Evolutionary conservation across 495 filamentous ascomycete genomes (phyloP).

Genomic region (Hypoxylon lienhwacheense): DNA sequence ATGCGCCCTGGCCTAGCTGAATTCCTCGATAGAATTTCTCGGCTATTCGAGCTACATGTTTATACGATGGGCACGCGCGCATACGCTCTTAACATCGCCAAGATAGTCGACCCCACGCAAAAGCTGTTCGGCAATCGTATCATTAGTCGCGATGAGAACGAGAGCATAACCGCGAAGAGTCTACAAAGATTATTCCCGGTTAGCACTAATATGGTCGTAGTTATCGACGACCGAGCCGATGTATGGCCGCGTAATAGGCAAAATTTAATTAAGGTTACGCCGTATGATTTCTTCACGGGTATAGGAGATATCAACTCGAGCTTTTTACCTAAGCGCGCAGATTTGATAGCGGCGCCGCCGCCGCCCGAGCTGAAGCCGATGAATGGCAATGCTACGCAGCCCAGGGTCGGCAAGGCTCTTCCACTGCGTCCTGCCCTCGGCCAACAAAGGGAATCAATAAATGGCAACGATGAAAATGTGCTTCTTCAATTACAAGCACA

Average conservation of each 20-base stretch:
- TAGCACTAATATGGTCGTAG: conserved; percentile 98
- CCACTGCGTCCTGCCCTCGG: conserved; percentile 14
- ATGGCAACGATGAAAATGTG: conserved; percentile 69
- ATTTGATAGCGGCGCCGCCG: conserved; percentile 55
- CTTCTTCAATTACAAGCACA: conserved; percentile 72
- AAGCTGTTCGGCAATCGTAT: conserved; percentile 93
- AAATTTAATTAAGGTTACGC: conserved; percentile 91
- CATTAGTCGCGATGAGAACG: conserved; percentile 94
- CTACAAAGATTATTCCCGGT: conserved; percentile 91
- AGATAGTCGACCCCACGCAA: conserved; percentile 86
- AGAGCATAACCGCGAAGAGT: conserved; percentile 85
- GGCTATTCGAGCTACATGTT: conserved; percentile 91
- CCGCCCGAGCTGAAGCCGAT: conserved; percentile 26
- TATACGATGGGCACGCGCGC: conserved; percentile 98
- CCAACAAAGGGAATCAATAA: conserved; percentile 54
- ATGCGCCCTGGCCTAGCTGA: conserved; percentile 86
- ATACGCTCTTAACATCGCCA: conserved; percentile 88
- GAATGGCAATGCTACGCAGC: conserved; percentile 15
- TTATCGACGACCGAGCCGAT: conserved; percentile 96
- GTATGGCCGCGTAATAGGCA: conserved; percentile 94
- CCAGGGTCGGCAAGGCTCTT: conserved; percentile 4
- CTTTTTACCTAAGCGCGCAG: conserved; percentile 87
- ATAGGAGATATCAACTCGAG: conserved; percentile 99
- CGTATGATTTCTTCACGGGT: conserved; percentile 96
- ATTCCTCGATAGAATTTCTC: conserved; percentile 77